Evolutionary conservation across 306 rosid species (phyloP), one percentile per base, ranked within the genome.

Genomic region (Mucuna pruriens): DNA sequence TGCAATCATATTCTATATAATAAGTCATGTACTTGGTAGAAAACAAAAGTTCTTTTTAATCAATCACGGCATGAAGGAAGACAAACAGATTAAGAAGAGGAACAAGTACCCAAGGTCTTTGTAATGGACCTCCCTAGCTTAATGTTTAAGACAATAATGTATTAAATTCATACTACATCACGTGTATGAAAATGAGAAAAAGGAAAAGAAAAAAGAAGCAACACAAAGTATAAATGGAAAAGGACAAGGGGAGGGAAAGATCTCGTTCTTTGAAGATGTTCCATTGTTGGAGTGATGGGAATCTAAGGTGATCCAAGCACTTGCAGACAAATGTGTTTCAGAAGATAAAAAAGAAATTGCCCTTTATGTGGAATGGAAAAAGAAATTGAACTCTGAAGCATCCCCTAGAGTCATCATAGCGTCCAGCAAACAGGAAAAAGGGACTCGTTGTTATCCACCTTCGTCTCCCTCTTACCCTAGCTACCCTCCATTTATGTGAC

Each of bases 251-350:
- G 65, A 70, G 85, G 52, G 74, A 79, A 66, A 83, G 81, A 80
- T 83, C 71, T 86, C 70, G 83, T 76, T 76, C 78, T 83, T 75
- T 73, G 70, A 84, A 76, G 71, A 76, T 74, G 83, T 82, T 82
- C 78, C 69, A 75, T 80, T 65, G 78, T 83, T 73, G 83, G 88
- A 69, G 75, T 67, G 74, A 75, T 84, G 64, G 80, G 87, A 89
- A 88, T 88, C 92, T 57, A 71, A 87, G 70, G 67, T 88, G 85
- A 83, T 84, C 83, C 92, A 85, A 88, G 72, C 88, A 89, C 88
- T 78, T 65, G 81, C 40, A 68, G 90, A 85, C 91, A 87, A 91
- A 71, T 78, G 7, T 17, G 84, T 79, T 81, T 75, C 84, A 79
- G 84, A 87, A 84, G 62, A 75, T 67, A 22, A 83, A 90, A 64